Base-by-base conservation (phyloP, 257 asterid genomes). In the Thymus quinquecostatus region DNA sequence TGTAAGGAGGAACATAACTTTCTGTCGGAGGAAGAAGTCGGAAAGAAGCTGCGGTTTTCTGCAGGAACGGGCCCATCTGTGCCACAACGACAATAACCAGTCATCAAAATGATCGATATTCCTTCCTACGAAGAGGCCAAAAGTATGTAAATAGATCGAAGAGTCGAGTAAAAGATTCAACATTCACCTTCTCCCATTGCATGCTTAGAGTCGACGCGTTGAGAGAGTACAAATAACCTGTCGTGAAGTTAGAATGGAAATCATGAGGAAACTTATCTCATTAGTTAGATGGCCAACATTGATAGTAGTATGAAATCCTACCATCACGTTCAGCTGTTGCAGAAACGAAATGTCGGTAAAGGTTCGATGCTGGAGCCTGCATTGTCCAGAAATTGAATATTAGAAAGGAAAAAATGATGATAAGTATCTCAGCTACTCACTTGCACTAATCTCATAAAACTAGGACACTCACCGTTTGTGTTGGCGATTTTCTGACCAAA, bases 301-400 rank as follows among this genome's bases (percentile, higher is more conserved):
- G 38, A 49, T 47, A 75, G 9, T 47, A 33, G 60, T 47, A 33
- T 48, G 40, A 49, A 21, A 70, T 55, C 86, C 43, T 89, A 95
- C 99, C 99, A 63, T 95, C 98, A 61, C 98, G 92, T 82, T 85
- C 92, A 65, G 91, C 92, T 56, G 99, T 89, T 64, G 96, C 86
- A 80, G 97, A 85, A 48, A 89, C 92, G 77, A 83, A 91, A 76
- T 89, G 97, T 27, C 99, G 86, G 74, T 81, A 94, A 49, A 82
- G 87, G 86, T 86, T 94, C 53, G 97, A 40, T 62, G 83, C 95
- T 71, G 72, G 88, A 74, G 86, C 85, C 97, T 91, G 96, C 79
- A 83, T 51, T 68, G 66, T 77, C 76, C 79, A 77, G 57, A 53
- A 29, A 45, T 12, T 59, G 10, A 8, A 10, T 1, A n/a, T 5